Base-by-base conservation (phyloP, 1,284 basidiomycete species). In the Cryptococcus deneoformans region DNA sequence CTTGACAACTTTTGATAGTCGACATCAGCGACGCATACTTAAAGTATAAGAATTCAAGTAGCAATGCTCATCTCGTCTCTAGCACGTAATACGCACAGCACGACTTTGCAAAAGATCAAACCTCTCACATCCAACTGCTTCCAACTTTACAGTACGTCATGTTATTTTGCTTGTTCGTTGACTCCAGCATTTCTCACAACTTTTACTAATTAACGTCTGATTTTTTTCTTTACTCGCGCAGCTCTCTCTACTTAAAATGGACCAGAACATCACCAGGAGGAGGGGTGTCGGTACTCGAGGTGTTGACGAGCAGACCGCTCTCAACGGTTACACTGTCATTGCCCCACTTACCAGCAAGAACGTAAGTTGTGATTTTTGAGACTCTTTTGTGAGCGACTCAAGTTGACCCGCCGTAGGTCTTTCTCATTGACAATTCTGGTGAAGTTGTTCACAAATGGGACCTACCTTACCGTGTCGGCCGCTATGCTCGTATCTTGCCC, bases 271-370 rank as follows among this genome's bases (percentile, higher is more conserved):
- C 50, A 61, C 51, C 44, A 46, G 62, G 50, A 47, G 62, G 37
- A 53, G 62, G 12, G 62, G 62, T 36, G 59, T 61, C 6, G 59
- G 62, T 11, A 59, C 59, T n/a, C 40, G 54, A 14, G 62, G 56
- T 16, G 54, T 63, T 12, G 62, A 63, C 46, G 56, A 57, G 34
- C 45, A 52, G 45, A 54, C 46, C 5, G 62, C 57, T 35, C 47
- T 63, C 10, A 52, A 61, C 8, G 62, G 62, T 3, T 63, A 61
- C 36, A 63, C 62, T 4, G 55, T 63, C 29, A 61, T 63, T 11
- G 59, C 62, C 5, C 59, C 62, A 5, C 50, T 63, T 4, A 63
- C 62, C n/a, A 50, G 51, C 54, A 63, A 63, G 56, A 61, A 59
- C 37, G 58, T 60, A 14, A 29, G 53, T 47, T 8, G 20, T 20